A percentile compares a stretch with the other conserved stretches of the same genome.
Evolutionary conservation across 2,329 filamentous ascomycete species (phyloP).

Genomic region (Fusarium continuum): DNA sequence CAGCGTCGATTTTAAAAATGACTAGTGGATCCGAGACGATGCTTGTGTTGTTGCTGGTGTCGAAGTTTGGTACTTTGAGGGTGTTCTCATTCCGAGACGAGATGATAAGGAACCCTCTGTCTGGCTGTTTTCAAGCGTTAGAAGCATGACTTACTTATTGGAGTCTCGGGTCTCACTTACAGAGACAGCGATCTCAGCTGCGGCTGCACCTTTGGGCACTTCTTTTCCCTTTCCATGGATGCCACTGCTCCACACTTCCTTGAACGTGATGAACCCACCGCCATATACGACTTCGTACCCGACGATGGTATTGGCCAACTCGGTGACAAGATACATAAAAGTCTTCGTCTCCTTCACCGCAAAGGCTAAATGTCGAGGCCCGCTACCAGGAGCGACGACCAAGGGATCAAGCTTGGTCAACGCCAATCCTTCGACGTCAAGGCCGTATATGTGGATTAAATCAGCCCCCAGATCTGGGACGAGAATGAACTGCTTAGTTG

Average conservation of each 20-base stretch:
- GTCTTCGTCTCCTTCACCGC: constrained; percentile 54
- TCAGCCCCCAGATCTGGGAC: constrained; percentile 74
- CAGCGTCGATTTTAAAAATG: constrained; percentile 64
- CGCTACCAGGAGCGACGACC: constrained; percentile 60
- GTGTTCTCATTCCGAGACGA: constrained; percentile 72
- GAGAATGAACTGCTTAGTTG: constrained; percentile 69
- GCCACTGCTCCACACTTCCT: constrained; percentile 57
- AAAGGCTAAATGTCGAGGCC: constrained; percentile 74
- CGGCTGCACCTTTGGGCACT: constrained; percentile 55
- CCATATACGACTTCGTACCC: constrained; percentile 66
- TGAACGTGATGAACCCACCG: constrained; percentile 54
- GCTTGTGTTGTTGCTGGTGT: constrained; percentile 52
- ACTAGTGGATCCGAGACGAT: constrained; percentile 71
- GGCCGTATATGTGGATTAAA: constrained; percentile 64
- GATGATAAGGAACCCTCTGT: constrained; percentile 70
- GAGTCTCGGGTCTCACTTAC: constrained; percentile 53
- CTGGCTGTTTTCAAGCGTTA: constrained; percentile 54
- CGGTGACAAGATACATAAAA: constrained; percentile 69
- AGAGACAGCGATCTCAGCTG: constrained; percentile 66
- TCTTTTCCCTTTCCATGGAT: constrained; percentile 57
- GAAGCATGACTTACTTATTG: neutral
- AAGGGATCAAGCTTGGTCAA: constrained; percentile 54
- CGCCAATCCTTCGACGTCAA: constrained; percentile 55
- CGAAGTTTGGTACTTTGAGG: constrained; percentile 58
- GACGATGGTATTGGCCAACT: constrained; percentile 66